Evolutionary conservation across 2,329 filamentous ascomycete genomes (phyloP), one percentile per base, ranked within the genome.

Genomic region (Scedosporium aurantiacum): DNA sequence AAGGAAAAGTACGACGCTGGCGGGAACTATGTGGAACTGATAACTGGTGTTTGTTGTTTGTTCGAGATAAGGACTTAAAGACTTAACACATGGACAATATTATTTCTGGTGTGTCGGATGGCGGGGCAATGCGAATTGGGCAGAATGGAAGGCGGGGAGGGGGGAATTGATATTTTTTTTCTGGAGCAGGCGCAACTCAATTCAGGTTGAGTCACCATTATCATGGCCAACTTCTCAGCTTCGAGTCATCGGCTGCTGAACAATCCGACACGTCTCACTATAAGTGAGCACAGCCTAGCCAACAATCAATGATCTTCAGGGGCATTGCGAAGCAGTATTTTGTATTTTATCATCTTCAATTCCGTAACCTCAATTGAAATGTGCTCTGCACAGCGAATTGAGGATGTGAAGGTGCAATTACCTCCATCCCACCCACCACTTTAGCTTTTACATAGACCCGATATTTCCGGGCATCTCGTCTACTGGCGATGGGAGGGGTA

Each of bases 41-140:
- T 50, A 7, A 2, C n/a, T 50, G 40, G 47, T 28, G 47, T 21
- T 60, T 10, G 25, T 14, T 23, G 28, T 21, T 12, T 28, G 32
- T 61, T 41, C 21, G 16, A 25, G 37, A 23, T 27, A n/a, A 37
- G 40, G 58, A 40, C 41, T 45, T 27, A n/a, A 37, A 27, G 58
- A 40, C 41, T 45, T 57, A 14, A 21, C 23, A 27, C 54, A 40
- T 10, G 32, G 32, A 37, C 32, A 12, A 58, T 60, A 64, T 63
- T 61, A 61, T 64, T 65, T 21, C 61, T 63, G 10, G 61, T 57
- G 59, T 37, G 32, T 37, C 43, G 58, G 63, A 64, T 65, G 63
- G 64, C 63, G 64, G 64, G 59, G 59, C 59, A 55, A 37, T 56
- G 16, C 28, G 50, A 55, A 54, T 54, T 45, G 37, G 55, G 50